Conservation (phyloP, 352 stramenopile species). For the Phytophthora melonis region DNA sequence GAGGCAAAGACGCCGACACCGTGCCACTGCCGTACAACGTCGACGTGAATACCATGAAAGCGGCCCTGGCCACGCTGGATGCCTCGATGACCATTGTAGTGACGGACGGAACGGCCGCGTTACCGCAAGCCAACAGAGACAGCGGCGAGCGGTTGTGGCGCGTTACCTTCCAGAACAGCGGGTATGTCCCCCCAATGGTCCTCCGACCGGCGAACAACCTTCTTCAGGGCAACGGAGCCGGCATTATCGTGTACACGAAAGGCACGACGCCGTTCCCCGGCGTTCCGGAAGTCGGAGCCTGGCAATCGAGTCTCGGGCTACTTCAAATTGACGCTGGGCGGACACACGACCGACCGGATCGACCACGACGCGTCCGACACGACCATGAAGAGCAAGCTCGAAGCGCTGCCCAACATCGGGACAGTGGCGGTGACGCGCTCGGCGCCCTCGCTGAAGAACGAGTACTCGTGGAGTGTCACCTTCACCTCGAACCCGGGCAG, state of each 20-base stretch:
- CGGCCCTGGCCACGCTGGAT: slow-evolving; percentile 84
- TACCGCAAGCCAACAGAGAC: slow-evolving; percentile 47
- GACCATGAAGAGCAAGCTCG: slow-evolving; percentile 90
- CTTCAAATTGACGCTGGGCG: slow-evolving; percentile 91
- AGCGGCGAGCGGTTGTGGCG: slow-evolving; percentile 81
- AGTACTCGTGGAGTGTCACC: slow-evolving; percentile 95
- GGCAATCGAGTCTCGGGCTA: slow-evolving; percentile 91
- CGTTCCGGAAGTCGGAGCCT: slow-evolving; percentile 58
- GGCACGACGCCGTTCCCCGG: slow-evolving; percentile 38
- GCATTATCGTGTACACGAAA: slow-evolving; percentile 84
- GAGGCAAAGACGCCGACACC: slow-evolving; percentile 83
- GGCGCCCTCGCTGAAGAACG: slow-evolving; percentile 86
- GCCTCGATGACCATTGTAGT: slow-evolving; percentile 81
- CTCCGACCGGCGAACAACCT: slow-evolving; percentile 79
- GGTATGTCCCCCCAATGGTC: slow-evolving; percentile 90
- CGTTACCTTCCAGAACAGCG: slow-evolving; percentile 93
- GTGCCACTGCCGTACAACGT: slow-evolving; percentile 69
- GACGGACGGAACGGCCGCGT: slow-evolving; percentile 56
- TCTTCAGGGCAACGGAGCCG: slow-evolving; percentile 90
- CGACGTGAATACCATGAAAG: slow-evolving; percentile 59
- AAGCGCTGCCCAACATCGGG: slow-evolving; percentile 94
- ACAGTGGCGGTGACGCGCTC: slow-evolving; percentile 87
- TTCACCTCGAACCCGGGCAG: slow-evolving; percentile 94
- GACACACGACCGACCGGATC: slow-evolving; percentile 90
- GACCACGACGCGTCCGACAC: slow-evolving; percentile 94